Evolutionary conservation across 768 basidiomycete genomes (phyloP).

Genomic region (Hortiboletus flavorubellus): DNA sequence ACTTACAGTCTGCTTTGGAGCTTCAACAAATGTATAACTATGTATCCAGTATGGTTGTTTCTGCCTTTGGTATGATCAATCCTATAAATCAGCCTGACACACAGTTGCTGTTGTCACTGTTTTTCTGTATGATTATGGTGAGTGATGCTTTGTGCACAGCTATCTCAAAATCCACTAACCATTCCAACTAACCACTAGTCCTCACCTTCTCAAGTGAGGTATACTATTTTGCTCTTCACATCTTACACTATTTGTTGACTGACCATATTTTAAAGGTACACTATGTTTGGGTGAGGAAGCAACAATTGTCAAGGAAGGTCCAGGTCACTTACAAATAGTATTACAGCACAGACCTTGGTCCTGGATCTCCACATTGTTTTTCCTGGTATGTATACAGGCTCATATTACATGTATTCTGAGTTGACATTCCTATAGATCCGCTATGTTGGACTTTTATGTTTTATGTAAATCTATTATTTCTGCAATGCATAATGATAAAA

Average conservation of each 20-base stretch:
- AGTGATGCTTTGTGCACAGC: background rate
- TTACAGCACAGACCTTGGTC: slow-evolving; percentile 1
- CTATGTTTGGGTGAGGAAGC: slow-evolving; percentile 10
- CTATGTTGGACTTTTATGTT: background rate
- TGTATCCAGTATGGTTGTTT: background rate
- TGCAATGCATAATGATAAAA: background rate
- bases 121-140: slow-evolving; percentile 12
- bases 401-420: background rate
- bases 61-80: background rate
- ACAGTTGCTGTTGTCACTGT: background rate
- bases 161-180: no score
- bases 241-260: background rate
- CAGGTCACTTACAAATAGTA: background rate
- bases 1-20: background rate
- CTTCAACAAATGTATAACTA: background rate
- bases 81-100: background rate
- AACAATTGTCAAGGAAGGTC: background rate
- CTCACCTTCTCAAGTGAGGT: slow-evolving; percentile 3
- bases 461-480: background rate
- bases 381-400: background rate
- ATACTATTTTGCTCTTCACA: no score
- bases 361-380: slow-evolving; percentile 5
- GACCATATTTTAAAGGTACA: background rate
- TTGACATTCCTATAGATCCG: background rate
- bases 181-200: background rate